Evolutionary conservation across 2,329 filamentous ascomycete species (phyloP).

Genomic region (Pseudopyrenochaeta lycopersici): DNA sequence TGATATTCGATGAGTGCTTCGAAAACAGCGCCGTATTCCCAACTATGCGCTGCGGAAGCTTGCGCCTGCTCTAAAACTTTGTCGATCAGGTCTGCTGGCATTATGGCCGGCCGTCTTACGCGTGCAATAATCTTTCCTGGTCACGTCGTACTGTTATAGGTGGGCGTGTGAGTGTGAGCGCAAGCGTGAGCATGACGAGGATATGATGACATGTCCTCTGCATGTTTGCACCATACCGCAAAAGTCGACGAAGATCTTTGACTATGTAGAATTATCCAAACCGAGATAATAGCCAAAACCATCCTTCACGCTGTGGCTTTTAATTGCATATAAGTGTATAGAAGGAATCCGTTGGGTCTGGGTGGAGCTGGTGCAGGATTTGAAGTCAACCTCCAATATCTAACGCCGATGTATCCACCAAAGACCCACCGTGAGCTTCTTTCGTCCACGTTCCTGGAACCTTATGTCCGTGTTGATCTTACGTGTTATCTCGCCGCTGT

Average conservation of each 20-base stretch:
- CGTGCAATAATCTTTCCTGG: no score
- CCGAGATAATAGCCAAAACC: no score
- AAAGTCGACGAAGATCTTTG: no score
- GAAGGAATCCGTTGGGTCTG: background rate
- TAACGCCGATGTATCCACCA: conserved; percentile 1
- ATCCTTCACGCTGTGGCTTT: no score
- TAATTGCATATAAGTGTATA: no score
- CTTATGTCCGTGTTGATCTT: conserved; percentile 1
- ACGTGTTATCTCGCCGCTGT: conserved; percentile 3
- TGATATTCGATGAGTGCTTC: conserved; percentile 54
- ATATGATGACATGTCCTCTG: no score
- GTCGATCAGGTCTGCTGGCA: conserved; percentile 63
- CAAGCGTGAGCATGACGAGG: no score
- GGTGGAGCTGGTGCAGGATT: background rate
- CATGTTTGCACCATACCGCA: no score
- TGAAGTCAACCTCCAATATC: background rate
- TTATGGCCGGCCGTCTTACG: conserved; percentile 7
- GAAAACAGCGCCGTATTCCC: conserved; percentile 54
- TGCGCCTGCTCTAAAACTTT: conserved; percentile 38
- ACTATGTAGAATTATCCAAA: no score
- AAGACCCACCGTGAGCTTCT: conserved; percentile 5
- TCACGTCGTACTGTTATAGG: no score
- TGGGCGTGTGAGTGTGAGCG: no score
- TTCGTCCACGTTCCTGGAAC: background rate
- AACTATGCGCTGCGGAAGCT: conserved; percentile 48